Evolutionary conservation across 1,284 basidiomycete genomes (phyloP).

Genomic region (Puccinia novopanici): DNA sequence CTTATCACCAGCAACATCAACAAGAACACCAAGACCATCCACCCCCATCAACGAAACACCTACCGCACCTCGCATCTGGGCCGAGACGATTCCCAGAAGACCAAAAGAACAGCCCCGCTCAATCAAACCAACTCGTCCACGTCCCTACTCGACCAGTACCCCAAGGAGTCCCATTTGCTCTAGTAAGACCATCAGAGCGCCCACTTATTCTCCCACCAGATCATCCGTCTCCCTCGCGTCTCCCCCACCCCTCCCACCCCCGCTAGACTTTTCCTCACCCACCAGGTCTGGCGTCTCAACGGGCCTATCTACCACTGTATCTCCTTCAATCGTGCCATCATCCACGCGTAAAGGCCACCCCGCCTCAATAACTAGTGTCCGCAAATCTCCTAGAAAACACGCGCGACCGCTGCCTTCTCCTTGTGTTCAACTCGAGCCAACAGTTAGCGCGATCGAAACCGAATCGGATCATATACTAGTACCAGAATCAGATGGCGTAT

Average conservation of each 20-base stretch:
- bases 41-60: constrained; percentile 50
- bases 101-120: constrained; percentile 2
- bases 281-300: not conserved
- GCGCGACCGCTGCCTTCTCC: not conserved
- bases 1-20: constrained; percentile 44
- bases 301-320: not conserved
- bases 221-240: not conserved
- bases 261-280: not conserved
- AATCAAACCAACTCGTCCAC: not conserved
- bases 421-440: not conserved
- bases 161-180: not conserved
- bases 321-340: not conserved
- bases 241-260: constrained; percentile 5
- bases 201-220: not conserved
- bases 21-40: constrained; percentile 37
- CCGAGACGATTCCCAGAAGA: constrained; percentile 16
- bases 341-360: not conserved
- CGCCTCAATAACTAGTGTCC: not conserved
- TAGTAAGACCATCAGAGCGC: not conserved
- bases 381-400: not conserved
- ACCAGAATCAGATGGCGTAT: not conserved
- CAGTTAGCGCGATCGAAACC: not conserved
- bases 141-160: not conserved
- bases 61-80: not conserved
- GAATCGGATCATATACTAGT: not conserved